Evolutionary conservation across 192 early-diverging fungal species (phyloP).

Genomic region (Entophlyctis helioformis): DNA sequence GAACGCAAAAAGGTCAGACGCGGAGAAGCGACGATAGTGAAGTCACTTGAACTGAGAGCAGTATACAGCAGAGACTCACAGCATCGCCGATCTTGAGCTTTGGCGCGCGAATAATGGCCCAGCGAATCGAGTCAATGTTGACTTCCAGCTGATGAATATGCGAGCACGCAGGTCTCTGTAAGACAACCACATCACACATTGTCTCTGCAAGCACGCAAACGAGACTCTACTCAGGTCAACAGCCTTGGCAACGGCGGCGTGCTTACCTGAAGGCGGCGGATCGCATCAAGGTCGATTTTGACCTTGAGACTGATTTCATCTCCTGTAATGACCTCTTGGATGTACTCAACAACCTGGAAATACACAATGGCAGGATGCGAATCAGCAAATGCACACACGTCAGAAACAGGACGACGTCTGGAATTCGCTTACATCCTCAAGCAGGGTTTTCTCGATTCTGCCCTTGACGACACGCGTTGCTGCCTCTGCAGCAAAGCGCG

Average conservation of each 20-base stretch:
- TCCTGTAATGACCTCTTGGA: conserved; percentile 77
- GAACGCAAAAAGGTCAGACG: no score
- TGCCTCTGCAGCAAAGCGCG: conserved; percentile 32
- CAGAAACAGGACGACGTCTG: not conserved
- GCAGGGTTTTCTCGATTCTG: conserved; percentile 78
- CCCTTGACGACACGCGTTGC: conserved; percentile 95
- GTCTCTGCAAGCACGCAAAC: no score
- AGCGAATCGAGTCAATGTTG: conserved; percentile 57
- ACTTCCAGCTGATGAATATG: conserved; percentile 71
- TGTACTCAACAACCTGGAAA: conserved; percentile 75
- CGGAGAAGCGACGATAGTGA: no score
- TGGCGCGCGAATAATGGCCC: conserved; percentile 63
- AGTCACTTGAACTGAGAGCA: no score
- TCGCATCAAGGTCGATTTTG: conserved; percentile 72
- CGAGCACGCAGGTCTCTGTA: no score
- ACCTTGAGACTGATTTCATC: conserved; percentile 67
- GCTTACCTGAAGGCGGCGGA: conserved; percentile 62
- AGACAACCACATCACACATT: no score
- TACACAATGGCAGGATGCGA: conserved; percentile 4
- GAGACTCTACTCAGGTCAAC: no score
- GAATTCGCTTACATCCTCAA: conserved; percentile 51
- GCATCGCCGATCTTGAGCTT: conserved; percentile 78
- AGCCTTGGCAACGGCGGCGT: no score
- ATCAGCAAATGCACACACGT: not conserved
- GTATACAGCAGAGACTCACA: conserved; percentile 10